Evolutionary conservation across 225 moss, liverwort and hornwort genomes (phyloP), one percentile per base, ranked within the genome.

Genomic region (Sphagnum tenellum): DNA sequence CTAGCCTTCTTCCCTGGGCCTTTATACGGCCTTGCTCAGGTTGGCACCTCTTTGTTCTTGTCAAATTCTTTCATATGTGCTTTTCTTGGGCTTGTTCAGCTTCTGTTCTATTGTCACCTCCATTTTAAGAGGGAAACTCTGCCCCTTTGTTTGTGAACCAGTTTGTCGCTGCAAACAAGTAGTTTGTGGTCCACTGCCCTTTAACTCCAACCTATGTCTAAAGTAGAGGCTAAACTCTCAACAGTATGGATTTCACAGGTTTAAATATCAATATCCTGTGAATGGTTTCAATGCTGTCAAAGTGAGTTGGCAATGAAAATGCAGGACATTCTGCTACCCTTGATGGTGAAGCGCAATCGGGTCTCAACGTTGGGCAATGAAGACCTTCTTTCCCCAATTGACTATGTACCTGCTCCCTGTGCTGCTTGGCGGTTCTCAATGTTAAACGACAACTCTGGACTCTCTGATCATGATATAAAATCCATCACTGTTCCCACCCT

Each of bases 401-500:
- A 95, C 68, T 95, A 68, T 14, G 94, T 95, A 12, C 86, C 94
- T 48, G 88, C 89, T 57, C 56, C 74, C 55, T 95, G 89, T 83
- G 89, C 94, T 7, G 78, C 94, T 12, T 92, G 88, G 88, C 88
- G 94, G 7, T 81, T 95, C 70, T 82, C 89, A 70, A 91, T 95
- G 89, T 79, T 95, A 5, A 95, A 95, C 70, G 94, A 95, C 60
- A 61, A 48, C 49, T 70, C 77, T 68, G 91, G 94, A 4, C 89
- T 95, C 4, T 86, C 77, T 58, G 94, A 89, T 10, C 65, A 62
- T 47, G 84, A 91, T 45, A 59, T 92, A 63, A 63, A 63, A 73
- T 60, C 53, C 46, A 86, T 92, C 58, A 62, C 79, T 50, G 73
- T 77, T 60, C 86, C 94, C 12, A 79, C 86, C 65, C 81, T 95